Base-by-base conservation (phyloP, 495 filamentous ascomycete genomes). In the Trypethelium eluteriae region DNA sequence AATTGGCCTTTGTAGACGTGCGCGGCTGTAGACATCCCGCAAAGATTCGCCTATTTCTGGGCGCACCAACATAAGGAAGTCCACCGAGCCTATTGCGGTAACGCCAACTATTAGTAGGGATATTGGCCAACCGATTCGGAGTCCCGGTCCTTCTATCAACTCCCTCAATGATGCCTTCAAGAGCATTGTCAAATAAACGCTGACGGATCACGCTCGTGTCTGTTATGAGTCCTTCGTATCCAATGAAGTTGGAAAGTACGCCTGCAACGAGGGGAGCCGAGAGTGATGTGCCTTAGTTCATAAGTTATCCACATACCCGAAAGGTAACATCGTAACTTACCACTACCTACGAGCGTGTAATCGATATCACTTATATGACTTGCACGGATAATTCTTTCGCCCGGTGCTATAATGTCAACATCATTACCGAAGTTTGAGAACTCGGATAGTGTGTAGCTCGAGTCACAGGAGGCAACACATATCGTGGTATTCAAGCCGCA, bases 61-160 rank as follows among this genome's bases (percentile, higher is more conserved):
- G 25, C 25, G 25, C 25, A 25, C 25, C 25, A 25, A 25, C 25
- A 1, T 25, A 25, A 25, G 25, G 25, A 25, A 25, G 25, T 25
- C 25, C 25, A 25, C 25, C 25, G 25, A 25, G 25, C 25, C 25
- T 25, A 25, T 25, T 25, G 25, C 25, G 25, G 25, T 25, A 25
- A 25, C 25, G 25, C 25, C 25, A 25, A 25, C 25, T 25, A 1
- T 25, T 25, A 25, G 25, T 25, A 25, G 25, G 25, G 25, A 25
- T 59, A 59, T 59, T 59, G 53, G 36, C 32, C 7, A 59, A 59
- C 1, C n/a, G 53, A 36, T 59, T 59, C 5, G 53, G 53, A 59
- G 53, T 59, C 16, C 9, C 5, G 18, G 5, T 16, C 18, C 11
- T 53, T n/a, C 5, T 9, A 16, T 25, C 18, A 4, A 59, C 1